Conservation (phyloP, 2,329 filamentous ascomycete genomes). For the Dichotomopilus funicola region DNA sequence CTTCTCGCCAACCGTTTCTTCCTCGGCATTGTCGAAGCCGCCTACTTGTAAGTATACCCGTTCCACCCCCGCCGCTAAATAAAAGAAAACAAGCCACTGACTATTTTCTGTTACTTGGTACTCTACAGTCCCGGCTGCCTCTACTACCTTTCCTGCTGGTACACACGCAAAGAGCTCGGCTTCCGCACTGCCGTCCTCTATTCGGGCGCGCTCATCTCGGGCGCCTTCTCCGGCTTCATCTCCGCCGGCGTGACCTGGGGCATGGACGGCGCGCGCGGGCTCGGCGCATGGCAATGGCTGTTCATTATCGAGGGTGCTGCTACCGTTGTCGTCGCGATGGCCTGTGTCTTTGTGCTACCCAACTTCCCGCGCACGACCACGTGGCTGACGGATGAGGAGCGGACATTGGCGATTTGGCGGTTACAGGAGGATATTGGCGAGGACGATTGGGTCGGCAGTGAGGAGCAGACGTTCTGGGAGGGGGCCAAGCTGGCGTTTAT, state of each 20-base stretch:
- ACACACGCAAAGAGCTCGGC: conserved; percentile 57
- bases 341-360: conserved; percentile 51
- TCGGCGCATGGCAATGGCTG: conserved; percentile 57
- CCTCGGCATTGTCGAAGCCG: conserved; percentile 38
- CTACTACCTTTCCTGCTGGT: conserved; percentile 56
- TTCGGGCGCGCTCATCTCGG: conserved; percentile 57
- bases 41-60: conserved; percentile 24
- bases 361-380: conserved; percentile 30
- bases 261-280: conserved; percentile 48
- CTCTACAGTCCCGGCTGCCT: conserved; percentile 33
- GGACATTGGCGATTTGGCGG: conserved; percentile 47
- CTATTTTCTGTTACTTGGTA: no score
- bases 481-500: conserved; percentile 50
- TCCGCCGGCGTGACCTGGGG: conserved; percentile 53
- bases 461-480: conserved; percentile 49
- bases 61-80: not conserved
- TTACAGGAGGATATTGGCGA: conserved; percentile 59
- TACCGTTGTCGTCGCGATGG: conserved; percentile 50
- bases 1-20: conserved; percentile 38
- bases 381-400: conserved; percentile 53
- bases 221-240: conserved; percentile 58
- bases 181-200: conserved; percentile 51
- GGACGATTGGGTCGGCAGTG: conserved; percentile 53
- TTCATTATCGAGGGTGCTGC: conserved; percentile 60
- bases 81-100: no score